These are phyloP conservation scores for Jasminum sambac DNA, from an alignment of 257 asterid species.

Conservation along the genomic window DNA sequence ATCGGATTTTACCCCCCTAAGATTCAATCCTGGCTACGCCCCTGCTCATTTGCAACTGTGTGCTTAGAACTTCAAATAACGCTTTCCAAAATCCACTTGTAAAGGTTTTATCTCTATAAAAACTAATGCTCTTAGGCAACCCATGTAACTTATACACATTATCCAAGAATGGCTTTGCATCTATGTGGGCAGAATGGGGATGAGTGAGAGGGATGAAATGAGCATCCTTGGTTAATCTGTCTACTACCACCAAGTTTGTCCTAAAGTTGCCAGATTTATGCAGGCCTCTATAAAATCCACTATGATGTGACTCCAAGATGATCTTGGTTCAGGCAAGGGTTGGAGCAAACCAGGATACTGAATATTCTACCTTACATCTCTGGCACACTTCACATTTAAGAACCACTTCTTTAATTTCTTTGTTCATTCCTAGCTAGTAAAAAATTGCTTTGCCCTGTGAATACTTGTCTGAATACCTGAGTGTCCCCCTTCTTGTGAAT, in stretches of 20 bases:
- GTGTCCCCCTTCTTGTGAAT: neutral
- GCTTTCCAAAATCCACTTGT: neutral
- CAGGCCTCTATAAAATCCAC: conserved; percentile 4
- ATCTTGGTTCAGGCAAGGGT: neutral
- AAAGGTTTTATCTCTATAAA: neutral
- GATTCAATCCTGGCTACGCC: neutral
- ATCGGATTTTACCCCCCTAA: too few species aligned
- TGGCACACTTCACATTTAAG: too few species aligned
- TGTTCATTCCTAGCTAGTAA: too few species aligned
- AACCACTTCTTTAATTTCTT: too few species aligned
- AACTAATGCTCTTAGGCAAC: neutral
- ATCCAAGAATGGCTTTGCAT: neutral
- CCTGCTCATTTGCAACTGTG: neutral
- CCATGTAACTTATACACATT: conserved; percentile 1
- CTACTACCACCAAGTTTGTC: neutral
- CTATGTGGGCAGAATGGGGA: neutral
- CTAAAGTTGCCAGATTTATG: neutral
- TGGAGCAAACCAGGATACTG: too few species aligned
- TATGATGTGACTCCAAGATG: neutral
- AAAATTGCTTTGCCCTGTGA: neutral
- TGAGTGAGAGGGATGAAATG: neutral
- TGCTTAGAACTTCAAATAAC: neutral
- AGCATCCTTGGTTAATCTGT: neutral
- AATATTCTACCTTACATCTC: too few species aligned
- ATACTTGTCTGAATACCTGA: neutral